Evolutionary conservation across 1,284 basidiomycete species (phyloP), one percentile per base, ranked within the genome.

Genomic region (Singerocomus rubriflavus): DNA sequence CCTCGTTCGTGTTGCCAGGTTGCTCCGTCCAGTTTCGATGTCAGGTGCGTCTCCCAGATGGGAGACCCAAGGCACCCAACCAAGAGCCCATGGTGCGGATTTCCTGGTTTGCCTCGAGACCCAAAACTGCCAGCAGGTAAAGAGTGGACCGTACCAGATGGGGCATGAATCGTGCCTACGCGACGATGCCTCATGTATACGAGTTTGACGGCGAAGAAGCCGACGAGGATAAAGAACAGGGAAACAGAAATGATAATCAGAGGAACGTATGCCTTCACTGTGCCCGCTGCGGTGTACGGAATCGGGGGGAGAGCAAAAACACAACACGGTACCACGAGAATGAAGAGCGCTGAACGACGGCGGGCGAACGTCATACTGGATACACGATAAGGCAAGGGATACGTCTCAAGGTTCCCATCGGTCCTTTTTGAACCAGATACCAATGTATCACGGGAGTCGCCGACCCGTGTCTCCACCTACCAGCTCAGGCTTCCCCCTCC

Each of bases 41-140:
- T 47, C 35, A 57, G 38, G 11, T 26, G 44, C 4, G 59, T 65
- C 50, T 66, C 64, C 66, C 67, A 70, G 13, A 48, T 10, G 26
- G 64, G 64, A 10, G 68, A 70, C 27, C 64, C 64, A 16, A 66
- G 54, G 38, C 55, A 69, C 10, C 64, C 67, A 9, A 66, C 55
- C 39, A 62, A 37, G 25, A 70, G 25, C 2, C 56, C 64, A 6
- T 49, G 44, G 21, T 47, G 33, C 27, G 32, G 35, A 42, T 40
- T 21, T 25, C 16, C 46, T 16, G 7, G 32, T 10, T 66, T 56
- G 36, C 37, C 27, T 37, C 42, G 53, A 17, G 32, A 40, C 29
- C 36, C 36, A 25, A 47, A 17, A 17, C 42, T 17, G n/a, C 6
- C 46, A 6, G 29, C 17, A 42, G 46, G 32, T 6, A 44, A 2